Evolutionary conservation across 2,329 filamentous ascomycete species (phyloP).

Genomic region (Fusarium longipes): DNA sequence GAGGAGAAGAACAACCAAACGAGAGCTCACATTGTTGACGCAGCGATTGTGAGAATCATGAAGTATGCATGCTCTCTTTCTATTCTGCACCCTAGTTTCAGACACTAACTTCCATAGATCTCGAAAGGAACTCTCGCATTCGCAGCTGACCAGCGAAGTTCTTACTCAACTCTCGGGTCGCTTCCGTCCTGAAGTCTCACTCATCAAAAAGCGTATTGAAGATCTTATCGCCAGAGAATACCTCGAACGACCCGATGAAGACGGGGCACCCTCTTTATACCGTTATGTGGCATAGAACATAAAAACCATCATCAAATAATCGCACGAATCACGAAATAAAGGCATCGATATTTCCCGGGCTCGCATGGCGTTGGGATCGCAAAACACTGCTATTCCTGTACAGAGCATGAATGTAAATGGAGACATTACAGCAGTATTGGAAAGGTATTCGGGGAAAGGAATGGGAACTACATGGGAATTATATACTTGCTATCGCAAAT

Average conservation of each 20-base stretch:
- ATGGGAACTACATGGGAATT: background rate
- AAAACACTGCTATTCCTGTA: slow-evolving; percentile 32
- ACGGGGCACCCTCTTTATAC: slow-evolving; percentile 72
- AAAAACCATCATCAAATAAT: slow-evolving; percentile 7
- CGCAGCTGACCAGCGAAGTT: slow-evolving; percentile 77
- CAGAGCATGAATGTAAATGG: slow-evolving; percentile 22
- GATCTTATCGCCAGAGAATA: slow-evolving; percentile 82
- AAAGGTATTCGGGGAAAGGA: slow-evolving; percentile 25
- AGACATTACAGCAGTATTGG: slow-evolving; percentile 27
- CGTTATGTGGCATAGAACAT: slow-evolving; percentile 72
- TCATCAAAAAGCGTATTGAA: slow-evolving; percentile 86
- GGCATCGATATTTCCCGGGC: slow-evolving; percentile 21
- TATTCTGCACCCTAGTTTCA: background rate
- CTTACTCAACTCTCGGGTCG: slow-evolving; percentile 74
- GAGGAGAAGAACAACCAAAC: slow-evolving; percentile 81
- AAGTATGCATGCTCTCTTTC: slow-evolving; percentile 69
- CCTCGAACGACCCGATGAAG: slow-evolving; percentile 76
- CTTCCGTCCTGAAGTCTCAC: slow-evolving; percentile 79
- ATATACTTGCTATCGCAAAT: background rate
- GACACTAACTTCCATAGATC: slow-evolving; percentile 61
- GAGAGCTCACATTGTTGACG: slow-evolving; percentile 77
- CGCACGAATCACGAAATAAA: slow-evolving; percentile 44
- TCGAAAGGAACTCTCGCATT: slow-evolving; percentile 77
- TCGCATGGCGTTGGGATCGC: slow-evolving; percentile 41
- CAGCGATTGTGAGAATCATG: slow-evolving; percentile 84